Percentiles rank a stretch among this genome's conserved stretches.
Evolutionary conservation across 306 rosid species (phyloP).

Genomic region (Morella rubra): DNA sequence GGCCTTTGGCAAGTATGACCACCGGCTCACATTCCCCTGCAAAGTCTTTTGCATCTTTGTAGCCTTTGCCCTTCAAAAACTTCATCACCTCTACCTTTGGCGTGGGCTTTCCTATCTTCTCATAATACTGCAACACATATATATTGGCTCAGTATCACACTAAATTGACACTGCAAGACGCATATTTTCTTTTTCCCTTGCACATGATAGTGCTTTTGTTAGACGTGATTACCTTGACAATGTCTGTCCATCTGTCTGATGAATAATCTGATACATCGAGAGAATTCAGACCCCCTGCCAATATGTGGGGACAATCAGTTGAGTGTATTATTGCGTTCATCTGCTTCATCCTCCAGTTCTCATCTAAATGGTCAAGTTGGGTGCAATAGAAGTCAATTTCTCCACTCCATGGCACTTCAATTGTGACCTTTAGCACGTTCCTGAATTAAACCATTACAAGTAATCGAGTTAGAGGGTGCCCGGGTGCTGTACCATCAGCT

Average conservation of each 20-base stretch:
- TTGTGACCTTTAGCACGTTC: slow-evolving; percentile 73
- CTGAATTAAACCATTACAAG: slow-evolving; percentile 30
- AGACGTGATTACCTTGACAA: slow-evolving; percentile 51
- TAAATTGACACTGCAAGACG: background rate
- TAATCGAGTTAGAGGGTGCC: slow-evolving; percentile 7
- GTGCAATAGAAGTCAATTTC: slow-evolving; percentile 77
- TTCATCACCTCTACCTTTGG: slow-evolving; percentile 81
- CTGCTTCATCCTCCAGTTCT: slow-evolving; percentile 92
- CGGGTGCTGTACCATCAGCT: background rate
- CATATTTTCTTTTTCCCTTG: too few species aligned
- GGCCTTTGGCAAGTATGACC: slow-evolving; percentile 89
- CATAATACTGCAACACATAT: slow-evolving; percentile 53
- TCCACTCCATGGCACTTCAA: slow-evolving; percentile 81
- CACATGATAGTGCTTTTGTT: too few species aligned
- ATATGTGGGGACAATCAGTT: slow-evolving; percentile 68
- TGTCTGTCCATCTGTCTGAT: slow-evolving; percentile 70
- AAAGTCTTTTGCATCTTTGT: slow-evolving; percentile 69
- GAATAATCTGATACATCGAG: slow-evolving; percentile 67
- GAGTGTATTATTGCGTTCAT: slow-evolving; percentile 62
- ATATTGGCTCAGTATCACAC: background rate
- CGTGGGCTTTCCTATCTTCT: slow-evolving; percentile 80
- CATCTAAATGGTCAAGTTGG: slow-evolving; percentile 89
- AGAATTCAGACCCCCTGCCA: slow-evolving; percentile 83
- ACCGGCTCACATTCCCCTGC: slow-evolving; percentile 82
- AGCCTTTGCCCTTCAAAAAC: slow-evolving; percentile 65